Evolutionary conservation across 2,329 filamentous ascomycete genomes (phyloP), one percentile per base, ranked within the genome.

Genomic region (Aspergillus oerlinghausenensis): DNA sequence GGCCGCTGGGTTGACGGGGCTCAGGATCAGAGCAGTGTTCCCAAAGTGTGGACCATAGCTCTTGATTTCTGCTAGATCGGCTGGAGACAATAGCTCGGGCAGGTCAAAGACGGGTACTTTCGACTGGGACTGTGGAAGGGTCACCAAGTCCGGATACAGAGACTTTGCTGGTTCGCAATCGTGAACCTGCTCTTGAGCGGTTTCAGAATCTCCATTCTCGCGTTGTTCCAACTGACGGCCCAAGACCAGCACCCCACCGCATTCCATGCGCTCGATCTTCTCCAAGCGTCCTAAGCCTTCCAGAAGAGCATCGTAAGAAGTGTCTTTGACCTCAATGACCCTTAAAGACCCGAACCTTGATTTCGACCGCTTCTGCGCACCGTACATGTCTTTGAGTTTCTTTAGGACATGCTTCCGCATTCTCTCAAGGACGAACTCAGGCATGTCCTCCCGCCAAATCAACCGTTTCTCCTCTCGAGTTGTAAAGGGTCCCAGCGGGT

Each of bases 361-460:
- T 49, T 60, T 60, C 17, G 62, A 45, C 29, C 52, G 40, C 52
- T 66, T 55, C 45, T 62, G 61, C 45, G 54, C 54, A 43, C 69
- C 50, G 61, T 60, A 67, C 21, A 60, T 67, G 57, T 67, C 73
- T 42, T 69, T 67, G 48, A 82, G 59, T n/a, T 69, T 67, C 52
- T 69, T 71, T 7, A 71, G 49, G 0, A 73, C 67, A 9, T 72
- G 66, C 48, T 65, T 69, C 21, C 72, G 70, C 66, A 80, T 67
- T 49, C 72, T 58, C 6, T 60, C 61, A 0, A 77, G 60, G 3
- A 80, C 63, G 49, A 79, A 72, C 3, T 71, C 67, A 3, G 77
- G 65, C 75, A 81, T 80, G 62, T 82, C 78, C 51, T 75, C 65
- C 14, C 77, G 71, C 79, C 79, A 82, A 1, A 78, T 66, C 11